Evolutionary conservation across 805 yeast genomes (phyloP).

Genomic region (Deakozyma indianensis): DNA sequence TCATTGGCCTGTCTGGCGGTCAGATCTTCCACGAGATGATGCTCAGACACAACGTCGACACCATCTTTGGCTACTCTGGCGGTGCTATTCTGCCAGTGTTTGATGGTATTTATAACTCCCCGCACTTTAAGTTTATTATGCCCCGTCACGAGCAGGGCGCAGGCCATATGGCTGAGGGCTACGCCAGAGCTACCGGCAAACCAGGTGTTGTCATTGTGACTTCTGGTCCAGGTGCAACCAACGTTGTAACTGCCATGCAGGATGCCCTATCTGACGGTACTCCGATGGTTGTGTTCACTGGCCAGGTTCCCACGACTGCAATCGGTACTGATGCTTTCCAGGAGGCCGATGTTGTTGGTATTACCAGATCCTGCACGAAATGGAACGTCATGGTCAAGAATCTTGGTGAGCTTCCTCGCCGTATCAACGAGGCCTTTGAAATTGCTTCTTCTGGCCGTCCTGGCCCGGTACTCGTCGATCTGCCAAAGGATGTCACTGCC

Average conservation of each 20-base stretch:
- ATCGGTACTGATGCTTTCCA: slow-evolving; percentile 99
- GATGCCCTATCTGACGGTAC: slow-evolving; percentile 97
- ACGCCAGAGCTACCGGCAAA: slow-evolving; percentile 88
- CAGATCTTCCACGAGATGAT: slow-evolving; percentile 98
- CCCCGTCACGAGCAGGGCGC: slow-evolving; percentile 99
- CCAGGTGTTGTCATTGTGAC: slow-evolving; percentile 97
- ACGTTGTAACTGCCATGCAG: slow-evolving; percentile 96
- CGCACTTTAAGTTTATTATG: slow-evolving; percentile 74
- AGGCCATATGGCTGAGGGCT: slow-evolving; percentile 99
- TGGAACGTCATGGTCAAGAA: slow-evolving; percentile 98
- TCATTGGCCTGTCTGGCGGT: slow-evolving; percentile 96
- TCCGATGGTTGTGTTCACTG: slow-evolving; percentile 91
- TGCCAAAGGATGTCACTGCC: slow-evolving; percentile 97
- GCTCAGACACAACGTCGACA: slow-evolving; percentile 89
- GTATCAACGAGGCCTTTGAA: slow-evolving; percentile 96
- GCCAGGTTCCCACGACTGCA: slow-evolving; percentile 91
- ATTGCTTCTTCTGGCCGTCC: slow-evolving; percentile 95
- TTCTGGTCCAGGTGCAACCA: slow-evolving; percentile 99
- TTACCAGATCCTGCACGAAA: slow-evolving; percentile 92
- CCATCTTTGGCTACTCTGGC: slow-evolving; percentile 96
- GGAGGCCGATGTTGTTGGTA: slow-evolving; percentile 96
- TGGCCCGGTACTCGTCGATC: slow-evolving; percentile 94
- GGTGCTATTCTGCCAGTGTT: slow-evolving; percentile 97
- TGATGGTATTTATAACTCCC: slow-evolving; percentile 90
- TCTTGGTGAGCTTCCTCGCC: slow-evolving; percentile 85